These are phyloP conservation scores for Lactarius pseudohatsudake DNA, from an alignment of 768 basidiomycete genomes.

Conservation along the genomic window DNA sequence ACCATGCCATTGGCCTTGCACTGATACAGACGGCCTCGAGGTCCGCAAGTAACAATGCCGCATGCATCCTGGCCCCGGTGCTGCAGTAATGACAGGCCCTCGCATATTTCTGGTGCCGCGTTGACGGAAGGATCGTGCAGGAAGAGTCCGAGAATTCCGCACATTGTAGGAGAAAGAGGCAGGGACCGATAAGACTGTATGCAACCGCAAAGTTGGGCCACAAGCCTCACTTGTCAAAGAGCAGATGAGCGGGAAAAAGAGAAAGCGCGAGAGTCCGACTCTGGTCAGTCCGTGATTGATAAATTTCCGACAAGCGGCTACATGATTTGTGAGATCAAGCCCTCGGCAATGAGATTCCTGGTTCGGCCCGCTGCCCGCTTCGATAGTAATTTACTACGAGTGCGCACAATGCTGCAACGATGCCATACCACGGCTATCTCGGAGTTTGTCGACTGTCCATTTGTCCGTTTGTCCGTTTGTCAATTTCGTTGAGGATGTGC, in stretches of 20 bases:
- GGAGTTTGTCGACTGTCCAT: neutral
- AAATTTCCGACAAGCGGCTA: neutral
- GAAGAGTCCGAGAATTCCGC: slow-evolving; percentile 88
- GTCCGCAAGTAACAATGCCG: slow-evolving; percentile 94
- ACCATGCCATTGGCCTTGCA: slow-evolving; percentile 99
- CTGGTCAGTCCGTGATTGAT: neutral
- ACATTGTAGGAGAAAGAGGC: slow-evolving; percentile 52
- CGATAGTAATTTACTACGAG: neutral
- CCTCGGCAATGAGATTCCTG: neutral
- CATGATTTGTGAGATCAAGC: neutral
- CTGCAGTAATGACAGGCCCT: slow-evolving; percentile 93
- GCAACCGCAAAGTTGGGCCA: neutral
- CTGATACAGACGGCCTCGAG: slow-evolving; percentile 93
- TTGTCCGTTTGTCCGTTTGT: too few relatives aligned
- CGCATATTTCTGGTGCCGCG: slow-evolving; percentile 86
- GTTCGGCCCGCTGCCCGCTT: neutral
- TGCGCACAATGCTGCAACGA: neutral
- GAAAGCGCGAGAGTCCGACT: neutral
- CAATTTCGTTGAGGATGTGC: too few relatives aligned
- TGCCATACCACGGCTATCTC: neutral
- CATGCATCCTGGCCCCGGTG: slow-evolving; percentile 98
- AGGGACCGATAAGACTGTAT: neutral
- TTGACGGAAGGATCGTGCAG: slow-evolving; percentile 73
- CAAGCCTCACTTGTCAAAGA: slow-evolving; percentile 7
- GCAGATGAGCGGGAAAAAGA: neutral